A percentile compares a stretch with the other conserved stretches of the same genome.
Conservation (phyloP, 768 basidiomycete genomes). For the Hygrocybe coccinea region DNA sequence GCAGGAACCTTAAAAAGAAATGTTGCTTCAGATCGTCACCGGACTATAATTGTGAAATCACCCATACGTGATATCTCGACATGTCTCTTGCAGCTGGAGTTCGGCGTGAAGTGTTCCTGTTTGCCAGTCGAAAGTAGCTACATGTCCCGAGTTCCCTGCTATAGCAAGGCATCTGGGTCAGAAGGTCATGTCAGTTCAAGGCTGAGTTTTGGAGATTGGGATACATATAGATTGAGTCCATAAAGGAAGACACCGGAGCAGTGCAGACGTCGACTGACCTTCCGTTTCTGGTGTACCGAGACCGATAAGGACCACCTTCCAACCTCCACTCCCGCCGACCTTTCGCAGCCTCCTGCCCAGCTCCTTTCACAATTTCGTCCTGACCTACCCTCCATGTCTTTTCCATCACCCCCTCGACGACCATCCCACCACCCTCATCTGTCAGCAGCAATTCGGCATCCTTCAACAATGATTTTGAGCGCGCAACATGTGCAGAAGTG, state of each 20-base stretch:
- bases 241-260: no score
- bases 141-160: slow-evolving; percentile 76
- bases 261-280: no score
- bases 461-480: slow-evolving; percentile 55
- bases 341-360: slow-evolving; percentile 69
- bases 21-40: not conserved
- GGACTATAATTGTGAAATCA: slow-evolving; percentile 12
- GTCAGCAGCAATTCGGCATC: slow-evolving; percentile 70
- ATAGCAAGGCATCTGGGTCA: slow-evolving; percentile 73
- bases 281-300: slow-evolving; percentile 88
- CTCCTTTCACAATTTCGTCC: slow-evolving; percentile 60
- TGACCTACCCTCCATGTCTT: slow-evolving; percentile 86
- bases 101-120: slow-evolving; percentile 82
- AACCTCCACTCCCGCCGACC: slow-evolving; percentile 76
- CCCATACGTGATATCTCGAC: slow-evolving; percentile 88
- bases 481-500: slow-evolving; percentile 56
- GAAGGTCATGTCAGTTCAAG: not conserved
- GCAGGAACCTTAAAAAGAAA: slow-evolving; percentile 60
- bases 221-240: no score
- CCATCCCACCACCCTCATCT: slow-evolving; percentile 68
- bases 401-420: slow-evolving; percentile 77
- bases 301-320: slow-evolving; percentile 80
- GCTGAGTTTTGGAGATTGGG: no score
- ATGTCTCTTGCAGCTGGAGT: slow-evolving; percentile 84
- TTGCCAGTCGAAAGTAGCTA: slow-evolving; percentile 92